phyloP scores from a whole-genome alignment of 495 filamentous ascomycete species.

The Neurospora tetraspora region DNA sequence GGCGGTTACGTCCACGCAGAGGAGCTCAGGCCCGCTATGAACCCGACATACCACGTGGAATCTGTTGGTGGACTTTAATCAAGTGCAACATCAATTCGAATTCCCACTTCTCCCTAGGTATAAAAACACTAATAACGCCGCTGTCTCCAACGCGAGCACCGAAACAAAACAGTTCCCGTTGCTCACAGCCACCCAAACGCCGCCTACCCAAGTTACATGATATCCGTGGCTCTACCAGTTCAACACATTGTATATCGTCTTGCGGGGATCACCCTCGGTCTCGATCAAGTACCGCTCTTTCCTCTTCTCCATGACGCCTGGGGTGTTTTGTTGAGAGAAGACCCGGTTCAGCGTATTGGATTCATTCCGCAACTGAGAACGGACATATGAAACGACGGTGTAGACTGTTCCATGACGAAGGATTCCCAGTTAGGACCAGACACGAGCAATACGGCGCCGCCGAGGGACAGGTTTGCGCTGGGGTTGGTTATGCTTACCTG shows the following conservation, averaged over 20 bases:
- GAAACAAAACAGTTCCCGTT: background rate
- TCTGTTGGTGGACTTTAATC: background rate
- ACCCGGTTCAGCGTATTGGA: constrained; percentile 27
- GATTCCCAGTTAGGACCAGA: background rate
- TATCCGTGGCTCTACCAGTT: constrained; percentile 18
- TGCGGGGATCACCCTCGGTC: constrained; percentile 27
- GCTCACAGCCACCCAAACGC: background rate
- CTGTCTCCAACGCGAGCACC: background rate
- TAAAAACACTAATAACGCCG: background rate
- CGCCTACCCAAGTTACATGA: background rate
- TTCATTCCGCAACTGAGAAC: constrained; percentile 20
- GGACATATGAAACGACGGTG: constrained; percentile 22
- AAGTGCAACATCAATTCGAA: background rate
- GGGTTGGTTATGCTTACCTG: constrained; percentile 11
- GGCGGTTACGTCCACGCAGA: too few species aligned
- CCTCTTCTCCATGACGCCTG: constrained; percentile 22
- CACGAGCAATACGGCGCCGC: background rate
- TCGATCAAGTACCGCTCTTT: constrained; percentile 21
- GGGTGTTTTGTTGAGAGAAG: constrained; percentile 32
- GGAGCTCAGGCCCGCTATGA: background rate
- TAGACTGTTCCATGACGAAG: constrained; percentile 13
- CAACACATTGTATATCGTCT: constrained; percentile 27
- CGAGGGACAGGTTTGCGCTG: background rate
- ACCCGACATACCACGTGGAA: background rate
- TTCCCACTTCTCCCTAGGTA: background rate